Evolutionary conservation across 179 eudicot genomes (phyloP).

Genomic region (Carnegiea gigantea): DNA sequence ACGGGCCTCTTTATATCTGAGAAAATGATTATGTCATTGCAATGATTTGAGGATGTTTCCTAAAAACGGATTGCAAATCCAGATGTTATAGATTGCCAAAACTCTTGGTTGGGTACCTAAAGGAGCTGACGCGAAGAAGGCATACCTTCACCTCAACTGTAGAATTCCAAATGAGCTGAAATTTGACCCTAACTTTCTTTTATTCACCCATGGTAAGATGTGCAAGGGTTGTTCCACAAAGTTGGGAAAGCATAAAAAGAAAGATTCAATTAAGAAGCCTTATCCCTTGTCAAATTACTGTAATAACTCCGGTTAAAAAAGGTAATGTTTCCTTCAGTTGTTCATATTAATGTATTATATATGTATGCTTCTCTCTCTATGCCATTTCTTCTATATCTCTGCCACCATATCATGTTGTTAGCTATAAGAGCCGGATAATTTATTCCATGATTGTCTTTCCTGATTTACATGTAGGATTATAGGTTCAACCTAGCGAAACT

Average conservation of each 20-base stretch:
- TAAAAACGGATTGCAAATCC: constrained; percentile 29
- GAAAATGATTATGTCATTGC: background rate
- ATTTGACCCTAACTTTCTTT: constrained; percentile 79
- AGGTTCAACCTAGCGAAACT: background rate
- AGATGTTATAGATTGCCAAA: constrained; percentile 81
- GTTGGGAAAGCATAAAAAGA: constrained; percentile 38
- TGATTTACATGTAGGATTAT: background rate
- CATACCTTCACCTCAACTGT: constrained; percentile 74
- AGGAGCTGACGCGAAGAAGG: constrained; percentile 70
- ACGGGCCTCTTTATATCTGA: background rate
- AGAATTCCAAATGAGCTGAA: constrained; percentile 72
- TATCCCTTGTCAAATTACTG: constrained; percentile 62
- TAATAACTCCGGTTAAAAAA: constrained; percentile 29
- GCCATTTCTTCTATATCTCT: background rate
- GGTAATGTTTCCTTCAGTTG: background rate
- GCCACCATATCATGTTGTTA: background rate
- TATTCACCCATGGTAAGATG: constrained; percentile 79
- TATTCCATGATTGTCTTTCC: background rate
- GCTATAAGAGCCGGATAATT: background rate
- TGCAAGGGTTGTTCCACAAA: constrained; percentile 60
- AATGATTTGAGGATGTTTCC: background rate
- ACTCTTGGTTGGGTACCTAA: constrained; percentile 72
- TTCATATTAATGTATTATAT: background rate
- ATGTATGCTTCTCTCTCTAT: background rate
- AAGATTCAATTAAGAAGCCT: constrained; percentile 33